A percentile compares a stretch with the other conserved stretches of the same genome.
Conservation (phyloP, 768 basidiomycete species). For the Podaxis sp. region DNA sequence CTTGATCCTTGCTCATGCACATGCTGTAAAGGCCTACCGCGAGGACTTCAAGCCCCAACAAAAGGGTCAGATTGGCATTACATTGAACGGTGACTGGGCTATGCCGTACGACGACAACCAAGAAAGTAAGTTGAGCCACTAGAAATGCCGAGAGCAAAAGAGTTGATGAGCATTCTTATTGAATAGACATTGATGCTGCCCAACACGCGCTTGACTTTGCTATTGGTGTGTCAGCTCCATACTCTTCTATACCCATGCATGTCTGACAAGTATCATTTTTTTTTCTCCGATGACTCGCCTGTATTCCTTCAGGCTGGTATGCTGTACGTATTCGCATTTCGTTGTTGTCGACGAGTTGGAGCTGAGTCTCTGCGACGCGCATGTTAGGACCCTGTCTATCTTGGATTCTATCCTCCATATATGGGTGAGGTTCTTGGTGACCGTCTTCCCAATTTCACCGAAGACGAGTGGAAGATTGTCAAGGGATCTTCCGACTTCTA, state of each 20-base stretch:
- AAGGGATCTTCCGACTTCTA: conserved; percentile 71
- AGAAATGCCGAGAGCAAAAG: conserved; percentile 1
- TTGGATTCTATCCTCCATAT: conserved; percentile 64
- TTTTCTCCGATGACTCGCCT: conserved; percentile 24
- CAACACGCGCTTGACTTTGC: conserved; percentile 73
- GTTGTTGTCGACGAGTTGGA: conserved; percentile 3
- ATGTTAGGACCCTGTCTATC: conserved; percentile 61
- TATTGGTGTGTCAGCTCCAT: conserved; percentile 48
- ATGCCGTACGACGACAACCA: conserved; percentile 70
- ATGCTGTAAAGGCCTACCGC: conserved; percentile 65
- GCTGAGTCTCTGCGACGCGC: conserved; percentile 15
- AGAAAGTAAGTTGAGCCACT: conserved; percentile 50
- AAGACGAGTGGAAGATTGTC: conserved; percentile 55
- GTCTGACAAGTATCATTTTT: conserved; percentile 16
- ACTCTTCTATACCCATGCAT: conserved; percentile 24
- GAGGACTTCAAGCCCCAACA: conserved; percentile 63
- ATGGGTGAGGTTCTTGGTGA: conserved; percentile 56
- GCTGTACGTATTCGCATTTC: conserved; percentile 40
- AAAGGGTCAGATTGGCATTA: conserved; percentile 74
- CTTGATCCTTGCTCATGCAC: conserved; percentile 68
- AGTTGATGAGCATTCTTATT: neutral
- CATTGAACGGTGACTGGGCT: conserved; percentile 74
- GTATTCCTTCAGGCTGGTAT: conserved; percentile 50
- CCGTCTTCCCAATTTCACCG: conserved; percentile 58
- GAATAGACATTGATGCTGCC: conserved; percentile 62